These are phyloP conservation scores for Lactarius vividus DNA, from an alignment of 768 basidiomycete species.

Conservation along the genomic window DNA sequence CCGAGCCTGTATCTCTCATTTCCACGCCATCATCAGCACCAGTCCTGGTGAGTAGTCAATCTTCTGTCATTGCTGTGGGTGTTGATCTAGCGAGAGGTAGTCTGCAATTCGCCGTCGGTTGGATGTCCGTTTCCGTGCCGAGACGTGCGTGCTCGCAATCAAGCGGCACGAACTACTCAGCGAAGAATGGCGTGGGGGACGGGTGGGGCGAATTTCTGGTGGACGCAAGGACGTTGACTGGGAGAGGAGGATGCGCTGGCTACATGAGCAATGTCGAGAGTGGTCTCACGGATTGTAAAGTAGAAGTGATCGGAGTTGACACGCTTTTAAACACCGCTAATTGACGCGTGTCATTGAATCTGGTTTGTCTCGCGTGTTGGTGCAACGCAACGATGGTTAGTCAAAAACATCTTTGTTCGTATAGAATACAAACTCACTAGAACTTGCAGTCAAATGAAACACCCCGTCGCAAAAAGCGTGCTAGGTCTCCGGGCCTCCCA, in stretches of 20 bases:
- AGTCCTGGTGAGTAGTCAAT: constrained; percentile 8
- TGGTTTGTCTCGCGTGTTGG: background rate
- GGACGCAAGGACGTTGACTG: constrained; percentile 36
- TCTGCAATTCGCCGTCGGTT: constrained; percentile 44
- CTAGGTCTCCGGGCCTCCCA: constrained; percentile 28
- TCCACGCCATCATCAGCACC: background rate
- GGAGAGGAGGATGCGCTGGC: constrained; percentile 49
- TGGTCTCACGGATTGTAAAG: constrained; percentile 28
- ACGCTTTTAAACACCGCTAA: constrained; percentile 27
- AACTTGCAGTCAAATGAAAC: constrained; percentile 22
- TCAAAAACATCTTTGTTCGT: background rate
- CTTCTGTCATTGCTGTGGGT: constrained; percentile 8
- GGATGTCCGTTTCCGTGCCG: constrained; percentile 47
- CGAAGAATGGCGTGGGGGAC: constrained; percentile 25
- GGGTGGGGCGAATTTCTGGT: constrained; percentile 20
- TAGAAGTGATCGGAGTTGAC: constrained; percentile 27
- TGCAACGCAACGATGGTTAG: constrained; percentile 6
- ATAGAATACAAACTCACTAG: background rate
- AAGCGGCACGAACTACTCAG: constrained; percentile 42
- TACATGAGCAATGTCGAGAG: constrained; percentile 54
- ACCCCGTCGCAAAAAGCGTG: constrained; percentile 28
- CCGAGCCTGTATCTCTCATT: background rate
- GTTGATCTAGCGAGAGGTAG: constrained; percentile 31
- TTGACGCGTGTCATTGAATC: constrained; percentile 18
- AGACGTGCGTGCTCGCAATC: constrained; percentile 50